Evolutionary conservation across 139 green algal genomes (phyloP), one percentile per base, ranked within the genome.

Genomic region (Tetraselmis chui): DNA sequence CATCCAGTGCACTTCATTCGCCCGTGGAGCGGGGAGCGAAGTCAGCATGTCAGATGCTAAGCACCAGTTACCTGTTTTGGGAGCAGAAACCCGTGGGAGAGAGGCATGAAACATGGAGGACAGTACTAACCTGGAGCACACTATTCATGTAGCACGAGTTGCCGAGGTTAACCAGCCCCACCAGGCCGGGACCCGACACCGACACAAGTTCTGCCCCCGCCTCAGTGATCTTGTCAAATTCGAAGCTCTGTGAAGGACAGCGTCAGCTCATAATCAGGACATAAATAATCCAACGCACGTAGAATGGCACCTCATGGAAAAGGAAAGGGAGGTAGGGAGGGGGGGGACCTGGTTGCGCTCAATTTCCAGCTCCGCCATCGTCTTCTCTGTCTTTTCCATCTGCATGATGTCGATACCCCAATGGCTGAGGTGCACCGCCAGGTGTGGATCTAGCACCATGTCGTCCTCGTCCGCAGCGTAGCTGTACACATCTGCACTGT

Each of bases 351-450:
- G 26, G 26, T 31, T 31, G 25, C 74, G 25, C 74, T 31, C 74
- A 32, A 91, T 76, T 81, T 97, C 87, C 78, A 98, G 88, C 92
- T 99, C 97, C 1, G 95, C 90, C 92, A 98, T 99, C 1, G 90
- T 98, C 90, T 98, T 97, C 79, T 98, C 96, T 1, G 94, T 98
- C 92, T 99, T 99, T 85, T 97, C 88, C 93, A 98, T 97, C 86
- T 94, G 81, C 89, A 95, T 90, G 89, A 99, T 97, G 90, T 99
- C 94, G 88, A 99, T 99, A 81, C 97, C 97, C 94, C 97, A 99
- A 87, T 99, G 94, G 27, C 88, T 84, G 25, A 81, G 76, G 31
- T 18, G 74, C 32, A 59, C 24, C 77, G 84, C 87, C 79, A 96
- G 87, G 26, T 90, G 59, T 2, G 95, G 95, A 87, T 99, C 97